phyloP scores from a whole-genome alignment of 2,329 filamentous ascomycete species.

The Fusarium tjaetaba region DNA sequence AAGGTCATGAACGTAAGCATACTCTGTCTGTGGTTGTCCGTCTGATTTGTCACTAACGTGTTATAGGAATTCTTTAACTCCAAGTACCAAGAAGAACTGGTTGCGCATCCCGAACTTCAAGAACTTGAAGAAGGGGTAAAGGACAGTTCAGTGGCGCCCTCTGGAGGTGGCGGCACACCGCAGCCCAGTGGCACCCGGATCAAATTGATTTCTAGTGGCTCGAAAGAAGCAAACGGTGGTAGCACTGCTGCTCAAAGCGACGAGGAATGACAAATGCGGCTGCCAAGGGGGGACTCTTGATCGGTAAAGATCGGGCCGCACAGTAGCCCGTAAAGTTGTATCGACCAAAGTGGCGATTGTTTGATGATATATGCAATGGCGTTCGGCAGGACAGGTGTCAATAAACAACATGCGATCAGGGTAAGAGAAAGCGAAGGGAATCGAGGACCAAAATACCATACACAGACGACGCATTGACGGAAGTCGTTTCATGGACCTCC shows the following conservation, averaged over 20 bases:
- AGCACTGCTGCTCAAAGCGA: conserved; percentile 61
- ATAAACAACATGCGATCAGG: conserved; percentile 39
- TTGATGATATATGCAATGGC: conserved; percentile 48
- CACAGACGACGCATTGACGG: conserved; percentile 35
- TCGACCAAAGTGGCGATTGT: conserved; percentile 34
- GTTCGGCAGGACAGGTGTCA: conserved; percentile 44
- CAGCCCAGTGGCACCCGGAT: conserved; percentile 72
- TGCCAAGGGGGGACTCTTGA: not conserved
- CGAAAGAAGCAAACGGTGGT: conserved; percentile 51
- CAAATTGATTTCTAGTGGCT: conserved; percentile 68
- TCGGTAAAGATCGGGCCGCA: conserved; percentile 4
- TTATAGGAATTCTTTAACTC: conserved; percentile 65
- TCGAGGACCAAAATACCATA: conserved; percentile 43
- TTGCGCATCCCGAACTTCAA: conserved; percentile 63
- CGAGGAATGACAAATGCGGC: conserved; percentile 55
- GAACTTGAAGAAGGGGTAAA: conserved; percentile 63
- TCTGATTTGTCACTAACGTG: conserved; percentile 47
- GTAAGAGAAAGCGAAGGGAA: conserved; percentile 37
- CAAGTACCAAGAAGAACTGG: conserved; percentile 63
- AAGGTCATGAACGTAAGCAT: conserved; percentile 83
- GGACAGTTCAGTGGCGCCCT: conserved; percentile 57
- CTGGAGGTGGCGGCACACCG: conserved; percentile 71
- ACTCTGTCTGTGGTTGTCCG: not conserved
- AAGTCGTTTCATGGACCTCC: conserved; percentile 19
- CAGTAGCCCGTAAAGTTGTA: conserved; percentile 22